phyloP scores from a whole-genome alignment of 495 filamentous ascomycete species.

The Cenococcum geophilum region DNA sequence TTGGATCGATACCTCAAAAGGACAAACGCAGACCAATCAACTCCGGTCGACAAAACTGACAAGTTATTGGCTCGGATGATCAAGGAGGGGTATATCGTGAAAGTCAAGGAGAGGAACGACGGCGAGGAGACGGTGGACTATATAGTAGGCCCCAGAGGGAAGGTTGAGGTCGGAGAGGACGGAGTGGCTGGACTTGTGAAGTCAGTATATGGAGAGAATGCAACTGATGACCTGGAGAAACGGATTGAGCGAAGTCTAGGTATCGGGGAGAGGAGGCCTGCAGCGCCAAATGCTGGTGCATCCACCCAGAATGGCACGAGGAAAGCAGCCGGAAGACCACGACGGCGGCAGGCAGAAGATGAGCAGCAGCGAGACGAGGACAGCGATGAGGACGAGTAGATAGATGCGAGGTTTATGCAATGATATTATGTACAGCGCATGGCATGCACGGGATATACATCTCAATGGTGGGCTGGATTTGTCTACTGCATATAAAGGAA shows the following conservation, averaged over 20 bases:
- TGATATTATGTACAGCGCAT: background rate
- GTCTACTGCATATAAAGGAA: no score
- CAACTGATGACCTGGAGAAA: slow-evolving; percentile 34
- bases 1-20: slow-evolving; percentile 60
- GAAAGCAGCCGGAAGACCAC: slow-evolving; percentile 9
- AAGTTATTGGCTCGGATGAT: slow-evolving; percentile 65
- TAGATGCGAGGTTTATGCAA: background rate
- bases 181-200: slow-evolving; percentile 66
- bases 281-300: slow-evolving; percentile 1
- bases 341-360: slow-evolving; percentile 4
- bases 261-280: slow-evolving; percentile 16
- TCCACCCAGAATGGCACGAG: slow-evolving; percentile 6
- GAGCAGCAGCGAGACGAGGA: slow-evolving; percentile 4
- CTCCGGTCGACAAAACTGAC: slow-evolving; percentile 71
- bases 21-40: slow-evolving; percentile 68
- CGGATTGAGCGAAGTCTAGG: slow-evolving; percentile 37
- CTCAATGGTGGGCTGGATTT: no score
- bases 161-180: slow-evolving; percentile 70
- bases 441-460: no score
- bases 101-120: slow-evolving; percentile 46
- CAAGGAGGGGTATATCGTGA: slow-evolving; percentile 76
- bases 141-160: slow-evolving; percentile 76
- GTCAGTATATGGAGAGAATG: slow-evolving; percentile 46
- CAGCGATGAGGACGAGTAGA: slow-evolving; percentile 15
- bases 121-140: slow-evolving; percentile 64